A percentile compares a stretch with the other conserved stretches of the same genome.
phyloP scores from a whole-genome alignment of 805 yeast genomes.

The Lachancea sp. region DNA sequence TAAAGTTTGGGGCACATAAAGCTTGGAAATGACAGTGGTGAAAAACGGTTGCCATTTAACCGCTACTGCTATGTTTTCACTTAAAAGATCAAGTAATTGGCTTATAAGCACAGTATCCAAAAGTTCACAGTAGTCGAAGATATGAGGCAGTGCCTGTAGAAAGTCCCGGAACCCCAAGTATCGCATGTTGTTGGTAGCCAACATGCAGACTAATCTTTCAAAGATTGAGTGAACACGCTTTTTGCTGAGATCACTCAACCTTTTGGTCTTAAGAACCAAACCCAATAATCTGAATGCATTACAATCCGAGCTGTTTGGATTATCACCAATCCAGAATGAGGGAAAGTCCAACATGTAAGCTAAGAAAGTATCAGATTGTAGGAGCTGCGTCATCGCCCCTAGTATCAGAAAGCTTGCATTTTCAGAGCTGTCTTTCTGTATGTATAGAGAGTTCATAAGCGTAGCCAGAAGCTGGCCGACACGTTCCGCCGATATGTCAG shows the following conservation, averaged over 20 bases:
- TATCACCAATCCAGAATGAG: neutral
- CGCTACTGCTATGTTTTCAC: neutral
- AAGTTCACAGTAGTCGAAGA: neutral
- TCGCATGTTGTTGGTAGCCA: neutral
- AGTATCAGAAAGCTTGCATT: neutral
- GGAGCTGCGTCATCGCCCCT: neutral
- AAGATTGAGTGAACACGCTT: neutral
- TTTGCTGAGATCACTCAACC: neutral
- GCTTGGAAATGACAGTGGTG: neutral
- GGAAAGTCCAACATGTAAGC: neutral
- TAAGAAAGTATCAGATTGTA: neutral
- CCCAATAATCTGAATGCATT: neutral
- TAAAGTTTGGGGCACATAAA: neutral
- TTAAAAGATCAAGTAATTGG: neutral
- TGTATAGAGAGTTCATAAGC: neutral
- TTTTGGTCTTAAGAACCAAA: neutral
- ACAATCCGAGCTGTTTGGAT: neutral
- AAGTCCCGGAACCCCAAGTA: neutral
- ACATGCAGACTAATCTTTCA: neutral
- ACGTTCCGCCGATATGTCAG: neutral
- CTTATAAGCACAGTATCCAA: neutral
- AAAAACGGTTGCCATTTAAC: neutral
- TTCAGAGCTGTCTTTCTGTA: neutral
- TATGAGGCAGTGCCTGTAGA: neutral
- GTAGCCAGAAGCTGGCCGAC: neutral